A percentile compares a stretch with the other conserved stretches of the same genome.
Evolutionary conservation across 176 grass and related monocot genomes (phyloP).

Genomic region (Dendrocalamus sinicus): DNA sequence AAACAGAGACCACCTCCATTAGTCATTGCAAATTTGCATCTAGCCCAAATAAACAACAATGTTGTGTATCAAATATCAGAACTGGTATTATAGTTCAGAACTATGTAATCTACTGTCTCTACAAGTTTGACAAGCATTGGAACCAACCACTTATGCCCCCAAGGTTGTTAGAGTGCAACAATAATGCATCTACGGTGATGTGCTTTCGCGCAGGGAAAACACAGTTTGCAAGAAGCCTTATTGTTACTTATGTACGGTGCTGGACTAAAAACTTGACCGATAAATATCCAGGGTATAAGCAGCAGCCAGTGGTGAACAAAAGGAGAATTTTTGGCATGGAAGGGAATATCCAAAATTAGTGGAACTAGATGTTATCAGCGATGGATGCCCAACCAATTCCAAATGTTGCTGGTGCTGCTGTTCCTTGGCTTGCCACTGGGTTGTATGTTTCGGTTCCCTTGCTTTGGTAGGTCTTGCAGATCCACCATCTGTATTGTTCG

Average conservation of each 20-base stretch:
- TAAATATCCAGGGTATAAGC: constrained; percentile 16
- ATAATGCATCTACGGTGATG: neutral
- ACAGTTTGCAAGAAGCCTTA: constrained; percentile 22
- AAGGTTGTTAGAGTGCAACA: constrained; percentile 13
- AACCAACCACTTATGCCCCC: constrained; percentile 14
- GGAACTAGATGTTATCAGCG: constrained; percentile 1
- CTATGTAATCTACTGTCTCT: constrained; percentile 19
- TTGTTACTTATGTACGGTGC: neutral
- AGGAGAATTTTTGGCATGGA: neutral
- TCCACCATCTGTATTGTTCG: constrained; percentile 71
- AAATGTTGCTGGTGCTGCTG: constrained; percentile 15
- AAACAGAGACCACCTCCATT: neutral
- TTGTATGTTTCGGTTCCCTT: constrained; percentile 39
- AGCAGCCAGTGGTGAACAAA: neutral
- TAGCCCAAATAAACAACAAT: constrained; percentile 13
- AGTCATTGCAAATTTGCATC: neutral
- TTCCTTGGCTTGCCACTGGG: constrained; percentile 43
- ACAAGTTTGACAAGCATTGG: constrained; percentile 32
- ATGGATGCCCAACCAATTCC: constrained; percentile 23
- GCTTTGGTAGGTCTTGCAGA: constrained; percentile 65
- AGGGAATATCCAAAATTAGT: neutral
- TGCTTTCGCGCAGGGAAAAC: neutral
- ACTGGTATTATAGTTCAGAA: neutral
- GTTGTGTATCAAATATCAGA: neutral
- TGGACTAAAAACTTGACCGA: neutral